phyloP scores from a whole-genome alignment of 768 basidiomycete species.

The Macrolepiota dolichaula region DNA sequence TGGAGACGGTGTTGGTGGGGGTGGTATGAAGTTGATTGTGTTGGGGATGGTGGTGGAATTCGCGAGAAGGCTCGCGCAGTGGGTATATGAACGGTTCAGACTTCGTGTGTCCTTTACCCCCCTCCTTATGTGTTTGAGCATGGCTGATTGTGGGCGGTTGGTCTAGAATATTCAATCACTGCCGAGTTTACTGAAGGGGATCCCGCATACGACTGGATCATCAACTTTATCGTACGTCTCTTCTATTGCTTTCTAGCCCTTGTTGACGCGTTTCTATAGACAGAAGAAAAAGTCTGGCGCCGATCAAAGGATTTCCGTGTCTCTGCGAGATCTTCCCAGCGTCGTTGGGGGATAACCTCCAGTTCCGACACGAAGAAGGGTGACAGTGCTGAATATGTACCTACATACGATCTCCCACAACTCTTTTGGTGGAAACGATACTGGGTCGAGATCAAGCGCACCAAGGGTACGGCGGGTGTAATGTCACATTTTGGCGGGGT shows the following conservation, averaged over 20 bases:
- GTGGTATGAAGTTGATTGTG: conserved; percentile 27
- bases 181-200: conserved; percentile 46
- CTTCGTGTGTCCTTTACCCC: conserved; percentile 29
- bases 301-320: conserved; percentile 38
- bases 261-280: conserved; percentile 22
- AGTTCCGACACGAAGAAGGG: conserved; percentile 14
- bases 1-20: conserved; percentile 16
- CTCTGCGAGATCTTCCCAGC: conserved; percentile 33
- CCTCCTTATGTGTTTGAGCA: background rate
- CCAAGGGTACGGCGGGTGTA: conserved; percentile 5
- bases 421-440: conserved; percentile 39
- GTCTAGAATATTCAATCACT: conserved; percentile 38
- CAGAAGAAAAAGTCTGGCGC: conserved; percentile 40
- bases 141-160: background rate
- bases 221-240: conserved; percentile 38
- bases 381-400: conserved; percentile 37
- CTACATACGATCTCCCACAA: conserved; percentile 34
- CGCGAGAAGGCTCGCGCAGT: conserved; percentile 35
- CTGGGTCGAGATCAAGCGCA: conserved; percentile 34
- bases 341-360: conserved; percentile 33
- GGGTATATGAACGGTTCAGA: conserved; percentile 31
- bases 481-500: conserved; percentile 11
- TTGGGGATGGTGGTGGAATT: conserved; percentile 35
- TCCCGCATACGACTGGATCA: conserved; percentile 47
- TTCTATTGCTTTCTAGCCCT: background rate